A percentile compares a stretch with the other conserved stretches of the same genome.
phyloP scores from a whole-genome alignment of 768 basidiomycete genomes.

The Hypsizygus marmoreus region DNA sequence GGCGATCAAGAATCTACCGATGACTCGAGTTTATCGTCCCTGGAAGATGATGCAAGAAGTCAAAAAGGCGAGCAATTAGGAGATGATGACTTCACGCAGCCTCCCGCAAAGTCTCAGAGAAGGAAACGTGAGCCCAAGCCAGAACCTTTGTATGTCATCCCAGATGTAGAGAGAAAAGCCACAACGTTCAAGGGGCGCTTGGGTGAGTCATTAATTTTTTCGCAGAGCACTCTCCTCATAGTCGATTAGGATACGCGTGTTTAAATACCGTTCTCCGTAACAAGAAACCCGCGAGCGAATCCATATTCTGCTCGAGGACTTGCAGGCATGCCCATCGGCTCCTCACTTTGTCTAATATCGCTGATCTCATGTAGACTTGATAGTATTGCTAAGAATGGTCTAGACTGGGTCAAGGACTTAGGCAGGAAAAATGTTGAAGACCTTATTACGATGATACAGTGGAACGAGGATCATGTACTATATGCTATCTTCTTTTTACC shows the following conservation, averaged over 20 bases:
- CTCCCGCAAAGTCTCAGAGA: constrained; percentile 16
- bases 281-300: constrained; percentile 60
- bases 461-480: constrained; percentile 83
- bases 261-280: constrained; percentile 81
- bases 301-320: constrained; percentile 77
- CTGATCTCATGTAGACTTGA: constrained; percentile 55
- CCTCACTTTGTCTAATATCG: constrained; percentile 2
- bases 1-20: background rate
- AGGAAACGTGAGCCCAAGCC: constrained; percentile 32
- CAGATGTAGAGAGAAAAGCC: constrained; percentile 64
- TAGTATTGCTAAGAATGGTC: constrained; percentile 77
- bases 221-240: background rate
- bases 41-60: background rate
- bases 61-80: constrained; percentile 4
- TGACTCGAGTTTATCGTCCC: background rate
- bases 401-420: constrained; percentile 81
- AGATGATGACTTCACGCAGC: constrained; percentile 6
- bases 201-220: constrained; percentile 32
- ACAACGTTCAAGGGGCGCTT: constrained; percentile 73
- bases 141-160: constrained; percentile 68
- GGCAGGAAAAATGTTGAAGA: constrained; percentile 77
- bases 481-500: background rate
- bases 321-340: constrained; percentile 44
- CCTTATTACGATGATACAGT: constrained; percentile 73
- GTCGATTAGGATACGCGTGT: constrained; percentile 69